Conservation (phyloP, 495 filamentous ascomycete genomes). For the Penicillium bovifimosum region DNA sequence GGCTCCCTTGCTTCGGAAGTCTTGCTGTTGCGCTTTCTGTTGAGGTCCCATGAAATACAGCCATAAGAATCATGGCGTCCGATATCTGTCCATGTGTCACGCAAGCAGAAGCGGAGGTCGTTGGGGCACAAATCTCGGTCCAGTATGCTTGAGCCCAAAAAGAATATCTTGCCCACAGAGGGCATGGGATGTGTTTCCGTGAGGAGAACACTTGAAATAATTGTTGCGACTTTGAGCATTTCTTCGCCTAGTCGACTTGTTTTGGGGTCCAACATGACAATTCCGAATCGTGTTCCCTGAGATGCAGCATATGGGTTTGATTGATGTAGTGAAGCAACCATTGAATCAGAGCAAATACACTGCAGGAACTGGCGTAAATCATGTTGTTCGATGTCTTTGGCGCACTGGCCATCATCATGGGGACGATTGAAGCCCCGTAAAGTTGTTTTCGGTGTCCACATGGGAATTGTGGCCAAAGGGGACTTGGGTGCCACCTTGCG, state of each 20-base stretch:
- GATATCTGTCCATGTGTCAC: conserved; percentile 28
- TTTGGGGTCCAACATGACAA: conserved; percentile 16
- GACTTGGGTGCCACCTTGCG: conserved; percentile 10
- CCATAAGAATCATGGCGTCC: conserved; percentile 32
- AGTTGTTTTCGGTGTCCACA: conserved; percentile 14
- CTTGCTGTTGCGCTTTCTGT: background rate
- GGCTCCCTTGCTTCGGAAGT: background rate
- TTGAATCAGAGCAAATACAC: conserved; percentile 8
- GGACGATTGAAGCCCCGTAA: background rate
- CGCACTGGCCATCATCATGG: background rate
- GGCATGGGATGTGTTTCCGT: background rate
- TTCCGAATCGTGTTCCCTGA: conserved; percentile 15
- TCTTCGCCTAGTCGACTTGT: conserved; percentile 18
- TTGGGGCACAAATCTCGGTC: conserved; percentile 8
- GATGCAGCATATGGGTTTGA: conserved; percentile 24
- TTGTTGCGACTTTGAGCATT: conserved; percentile 20
- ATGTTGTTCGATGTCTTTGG: background rate
- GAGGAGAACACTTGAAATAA: conserved; percentile 9
- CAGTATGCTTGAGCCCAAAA: conserved; percentile 28
- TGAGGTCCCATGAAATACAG: conserved; percentile 26
- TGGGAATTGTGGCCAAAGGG: conserved; percentile 24
- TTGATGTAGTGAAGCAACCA: background rate
- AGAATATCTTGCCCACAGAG: conserved; percentile 28
- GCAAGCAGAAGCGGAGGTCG: conserved; percentile 23
- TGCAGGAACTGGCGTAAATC: conserved; percentile 14